These are phyloP conservation scores for Aspergillus melleus DNA, from an alignment of 2,329 filamentous ascomycete genomes.

Conservation along the genomic window DNA sequence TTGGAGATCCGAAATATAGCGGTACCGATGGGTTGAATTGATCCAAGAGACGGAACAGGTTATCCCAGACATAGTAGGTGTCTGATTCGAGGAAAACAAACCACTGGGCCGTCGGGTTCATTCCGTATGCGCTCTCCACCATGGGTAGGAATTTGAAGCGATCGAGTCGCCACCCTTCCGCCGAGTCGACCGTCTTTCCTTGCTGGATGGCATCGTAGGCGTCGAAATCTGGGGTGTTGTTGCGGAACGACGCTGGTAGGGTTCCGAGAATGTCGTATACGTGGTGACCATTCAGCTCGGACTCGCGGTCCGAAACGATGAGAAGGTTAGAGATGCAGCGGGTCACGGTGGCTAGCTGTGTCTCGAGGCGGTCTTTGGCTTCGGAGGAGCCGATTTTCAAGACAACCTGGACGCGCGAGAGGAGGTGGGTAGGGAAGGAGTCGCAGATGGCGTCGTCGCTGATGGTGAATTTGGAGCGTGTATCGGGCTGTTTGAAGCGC, in stretches of 20 bases:
- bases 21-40: slow-evolving; percentile 48
- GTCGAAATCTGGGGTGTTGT: slow-evolving; percentile 38
- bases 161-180: slow-evolving; percentile 55
- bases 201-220: slow-evolving; percentile 45
- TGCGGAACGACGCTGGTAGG: slow-evolving; percentile 44
- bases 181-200: slow-evolving; percentile 30
- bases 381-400: slow-evolving; percentile 54
- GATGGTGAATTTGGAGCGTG: background rate
- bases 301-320: slow-evolving; percentile 54
- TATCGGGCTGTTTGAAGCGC: slow-evolving; percentile 10
- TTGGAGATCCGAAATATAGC: slow-evolving; percentile 53
- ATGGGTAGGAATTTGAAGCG: slow-evolving; percentile 61
- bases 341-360: slow-evolving; percentile 55
- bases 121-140: slow-evolving; percentile 52
- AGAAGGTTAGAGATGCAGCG: slow-evolving; percentile 51
- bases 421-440: slow-evolving; percentile 35
- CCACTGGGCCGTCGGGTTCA: slow-evolving; percentile 52
- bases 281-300: slow-evolving; percentile 45
- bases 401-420: slow-evolving; percentile 48
- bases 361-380: slow-evolving; percentile 39
- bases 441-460: slow-evolving; percentile 16
- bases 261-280: slow-evolving; percentile 50
- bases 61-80: slow-evolving; percentile 51
- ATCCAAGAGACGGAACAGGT: slow-evolving; percentile 50
- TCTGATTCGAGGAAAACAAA: slow-evolving; percentile 60